Evolutionary conservation across 805 yeast species (phyloP), one percentile per base, ranked within the genome.

Genomic region (Saccharomycopsis fermentans): DNA sequence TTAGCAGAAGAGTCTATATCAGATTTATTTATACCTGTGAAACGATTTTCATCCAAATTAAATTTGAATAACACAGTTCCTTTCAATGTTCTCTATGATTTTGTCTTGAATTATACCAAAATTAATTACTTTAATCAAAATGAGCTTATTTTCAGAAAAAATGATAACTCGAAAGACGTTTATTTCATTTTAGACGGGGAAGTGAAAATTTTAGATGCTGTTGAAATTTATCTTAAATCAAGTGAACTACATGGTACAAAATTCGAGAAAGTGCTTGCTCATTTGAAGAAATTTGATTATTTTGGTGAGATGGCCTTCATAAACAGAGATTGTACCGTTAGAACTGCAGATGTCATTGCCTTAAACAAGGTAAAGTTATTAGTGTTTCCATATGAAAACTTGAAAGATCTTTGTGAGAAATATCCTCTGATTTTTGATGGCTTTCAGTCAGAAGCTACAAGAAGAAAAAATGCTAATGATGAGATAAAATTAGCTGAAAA

Each of bases 261-360:
- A 36, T 70, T 71, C 19, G 81, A 77, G 56, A 69, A 71, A 37
- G 72, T 77, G 1, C 67, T 82, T 40, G 90, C 87, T 3, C 74
- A 88, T 59, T 70, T 87, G 27, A 77, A 81, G 1, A 70, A 81
- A 16, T 88, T 87, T 21, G 77, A 82, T 36, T 85, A 83, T 69
- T 85, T 86, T 70, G 94, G 94, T 24, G 92, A 86, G 68, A 83
- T 86, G 84, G 80, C 88, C 0, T 86, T 86, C 64, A 69, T 86
- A 48, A 72, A 81, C 3, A 75, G 55, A 26, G 52, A 43, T 11
- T 43, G 47, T 8, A 58, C 51, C 3, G 12, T 29, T 6, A 70
- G 91, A 63, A 78, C 83, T 50, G 91, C 90, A 0, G 80, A 81
- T 59, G 82, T 86, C 36, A 73, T 90, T 60, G 76, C 90, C 0